A percentile compares a stretch with the other conserved stretches of the same genome.
Conservation (phyloP, 164 flowering plant species). For the Piper longum region DNA sequence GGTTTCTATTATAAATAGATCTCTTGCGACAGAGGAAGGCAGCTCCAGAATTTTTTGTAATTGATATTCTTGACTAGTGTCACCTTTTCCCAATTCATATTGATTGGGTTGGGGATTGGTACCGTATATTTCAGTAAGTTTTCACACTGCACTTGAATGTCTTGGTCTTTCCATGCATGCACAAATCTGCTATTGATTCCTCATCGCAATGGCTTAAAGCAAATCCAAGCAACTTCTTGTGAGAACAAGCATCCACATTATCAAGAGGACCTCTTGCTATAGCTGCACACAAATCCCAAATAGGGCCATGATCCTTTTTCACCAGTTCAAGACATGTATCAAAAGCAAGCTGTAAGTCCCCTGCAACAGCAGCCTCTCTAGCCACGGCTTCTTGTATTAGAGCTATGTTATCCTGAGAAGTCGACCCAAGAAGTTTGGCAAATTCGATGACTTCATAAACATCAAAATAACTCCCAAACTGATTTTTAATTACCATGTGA, state of each 20-base stretch:
- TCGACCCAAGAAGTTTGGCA: constrained; percentile 86
- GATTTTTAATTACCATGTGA: constrained; percentile 72
- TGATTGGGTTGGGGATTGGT: constrained; percentile 25
- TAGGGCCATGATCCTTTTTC: constrained; percentile 65
- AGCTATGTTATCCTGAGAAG: constrained; percentile 60
- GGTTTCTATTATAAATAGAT: constrained; percentile 23
- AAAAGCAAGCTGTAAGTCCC: constrained; percentile 86
- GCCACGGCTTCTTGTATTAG: constrained; percentile 91
- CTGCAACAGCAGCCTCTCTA: constrained; percentile 94
- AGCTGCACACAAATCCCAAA: constrained; percentile 97
- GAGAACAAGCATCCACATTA: constrained; percentile 58
- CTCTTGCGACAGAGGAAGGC: constrained; percentile 40
- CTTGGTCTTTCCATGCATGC: constrained; percentile 92
- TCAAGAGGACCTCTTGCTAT: constrained; percentile 92
- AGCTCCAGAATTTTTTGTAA: constrained; percentile 19
- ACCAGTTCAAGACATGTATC: constrained; percentile 83
- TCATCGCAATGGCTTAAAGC: constrained; percentile 90
- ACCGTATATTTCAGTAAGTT: constrained; percentile 36
- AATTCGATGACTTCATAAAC: constrained; percentile 82
- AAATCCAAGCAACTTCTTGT: constrained; percentile 79
- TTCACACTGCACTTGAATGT: constrained; percentile 76
- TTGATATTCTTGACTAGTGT: constrained; percentile 22
- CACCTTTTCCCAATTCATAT: constrained; percentile 3
- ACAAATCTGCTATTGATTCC: constrained; percentile 75
- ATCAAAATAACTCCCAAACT: constrained; percentile 75